A percentile compares a stretch with the other conserved stretches of the same genome.
Evolutionary conservation across 1,284 basidiomycete species (phyloP).

Genomic region (Marasmius tenuissimus): DNA sequence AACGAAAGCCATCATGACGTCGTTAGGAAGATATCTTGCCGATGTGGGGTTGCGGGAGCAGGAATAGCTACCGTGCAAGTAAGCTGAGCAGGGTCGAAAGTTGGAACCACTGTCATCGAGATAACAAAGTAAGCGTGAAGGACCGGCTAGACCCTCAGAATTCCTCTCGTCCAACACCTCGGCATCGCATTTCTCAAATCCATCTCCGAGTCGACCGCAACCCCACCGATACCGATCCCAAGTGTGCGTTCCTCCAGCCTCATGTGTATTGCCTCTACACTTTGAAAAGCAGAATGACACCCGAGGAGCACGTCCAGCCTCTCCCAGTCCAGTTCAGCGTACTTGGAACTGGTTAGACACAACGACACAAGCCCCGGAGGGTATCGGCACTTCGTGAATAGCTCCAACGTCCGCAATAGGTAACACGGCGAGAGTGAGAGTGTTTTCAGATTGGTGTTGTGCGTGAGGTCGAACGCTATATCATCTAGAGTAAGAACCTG

Average conservation of each 20-base stretch:
- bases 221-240: not conserved
- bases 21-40: no score
- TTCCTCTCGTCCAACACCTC: not conserved
- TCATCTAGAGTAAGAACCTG: not conserved
- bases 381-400: not conserved
- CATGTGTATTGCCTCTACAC: not conserved
- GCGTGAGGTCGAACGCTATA: not conserved
- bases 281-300: not conserved
- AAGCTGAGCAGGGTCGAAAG: no score
- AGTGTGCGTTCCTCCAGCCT: not conserved
- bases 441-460: not conserved
- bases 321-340: not conserved
- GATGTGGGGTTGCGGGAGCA: no score
- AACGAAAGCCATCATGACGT: no score
- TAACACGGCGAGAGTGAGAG: not conserved
- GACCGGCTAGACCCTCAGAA: not conserved
- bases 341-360: not conserved
- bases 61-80: no score
- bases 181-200: not conserved
- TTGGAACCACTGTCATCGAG: not conserved
- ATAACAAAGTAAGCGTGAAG: no score
- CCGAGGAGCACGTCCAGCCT: not conserved
- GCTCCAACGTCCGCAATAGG: not conserved
- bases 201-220: not conserved
- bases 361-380: not conserved